Evolutionary conservation across 345 rosid genomes (phyloP).

Genomic region (Murraya koenigii): DNA sequence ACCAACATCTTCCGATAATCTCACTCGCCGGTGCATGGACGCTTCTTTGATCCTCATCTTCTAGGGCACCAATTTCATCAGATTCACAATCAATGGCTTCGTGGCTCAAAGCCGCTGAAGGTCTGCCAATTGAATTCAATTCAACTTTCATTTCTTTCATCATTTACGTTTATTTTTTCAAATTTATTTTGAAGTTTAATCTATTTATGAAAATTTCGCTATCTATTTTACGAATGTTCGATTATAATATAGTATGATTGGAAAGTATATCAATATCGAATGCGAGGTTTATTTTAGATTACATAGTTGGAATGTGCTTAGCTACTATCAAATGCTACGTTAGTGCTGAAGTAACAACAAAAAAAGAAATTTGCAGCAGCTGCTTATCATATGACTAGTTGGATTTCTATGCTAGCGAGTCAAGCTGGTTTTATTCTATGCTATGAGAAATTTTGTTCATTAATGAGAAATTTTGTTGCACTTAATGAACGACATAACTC

Average conservation of each 20-base stretch:
- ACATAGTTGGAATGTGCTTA: neutral
- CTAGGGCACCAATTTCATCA: conserved; percentile 27
- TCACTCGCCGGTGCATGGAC: conserved; percentile 39
- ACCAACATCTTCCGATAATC: conserved; percentile 15
- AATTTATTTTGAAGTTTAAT: conserved; percentile 4
- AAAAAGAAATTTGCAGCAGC: neutral
- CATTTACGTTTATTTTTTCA: neutral
- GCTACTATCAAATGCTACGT: neutral
- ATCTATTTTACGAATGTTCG: conserved; percentile 8
- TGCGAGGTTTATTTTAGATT: neutral
- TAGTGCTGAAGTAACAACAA: neutral
- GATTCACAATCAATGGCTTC: conserved; percentile 61
- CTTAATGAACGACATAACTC: neutral
- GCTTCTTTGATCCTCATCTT: conserved; percentile 27
- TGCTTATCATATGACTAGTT: neutral
- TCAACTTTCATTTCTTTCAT: neutral
- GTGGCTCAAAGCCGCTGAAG: conserved; percentile 99
- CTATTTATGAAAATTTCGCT: neutral
- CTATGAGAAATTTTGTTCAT: too few species aligned
- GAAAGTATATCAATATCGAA: neutral
- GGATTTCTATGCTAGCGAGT: neutral
- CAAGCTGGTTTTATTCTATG: neutral
- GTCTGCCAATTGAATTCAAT: conserved; percentile 27
- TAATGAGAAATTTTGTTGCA: neutral
- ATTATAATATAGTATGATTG: neutral